These are phyloP conservation scores for Solanum microdontum DNA, from an alignment of 257 asterid genomes.

Conservation along the genomic window DNA sequence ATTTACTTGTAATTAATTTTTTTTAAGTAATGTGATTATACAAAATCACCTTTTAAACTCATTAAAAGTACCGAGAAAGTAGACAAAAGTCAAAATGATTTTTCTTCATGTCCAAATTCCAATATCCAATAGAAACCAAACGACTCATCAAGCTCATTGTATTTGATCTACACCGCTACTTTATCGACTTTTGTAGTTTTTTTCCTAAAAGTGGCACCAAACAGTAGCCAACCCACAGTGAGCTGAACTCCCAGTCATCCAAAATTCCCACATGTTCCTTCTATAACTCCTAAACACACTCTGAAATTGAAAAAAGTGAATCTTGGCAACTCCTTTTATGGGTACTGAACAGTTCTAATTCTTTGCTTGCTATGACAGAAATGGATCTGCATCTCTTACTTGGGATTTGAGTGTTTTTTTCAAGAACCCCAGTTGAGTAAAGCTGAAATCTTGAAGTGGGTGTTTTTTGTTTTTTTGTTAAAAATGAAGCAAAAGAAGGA, in stretches of 20 bases:
- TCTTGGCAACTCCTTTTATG: background rate
- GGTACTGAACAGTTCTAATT: background rate
- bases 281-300: background rate
- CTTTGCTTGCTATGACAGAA: slow-evolving; percentile 26
- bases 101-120: background rate
- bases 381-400: slow-evolving; percentile 28
- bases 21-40: background rate
- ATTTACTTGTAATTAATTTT: background rate
- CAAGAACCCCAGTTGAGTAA: background rate
- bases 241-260: background rate
- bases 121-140: background rate
- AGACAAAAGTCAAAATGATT: background rate
- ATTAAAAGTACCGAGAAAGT: background rate
- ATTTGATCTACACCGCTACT: background rate
- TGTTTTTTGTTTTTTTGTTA: background rate
- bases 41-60: background rate
- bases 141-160: background rate
- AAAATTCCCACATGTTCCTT: background rate
- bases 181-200: background rate
- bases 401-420: background rate
- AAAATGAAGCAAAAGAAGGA: slow-evolving; percentile 45
- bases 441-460: background rate
- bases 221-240: background rate
- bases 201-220: background rate
- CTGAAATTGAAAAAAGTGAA: background rate